phyloP scores from a whole-genome alignment of 2,329 filamentous ascomycete species.

The Fusarium xylarioides region DNA sequence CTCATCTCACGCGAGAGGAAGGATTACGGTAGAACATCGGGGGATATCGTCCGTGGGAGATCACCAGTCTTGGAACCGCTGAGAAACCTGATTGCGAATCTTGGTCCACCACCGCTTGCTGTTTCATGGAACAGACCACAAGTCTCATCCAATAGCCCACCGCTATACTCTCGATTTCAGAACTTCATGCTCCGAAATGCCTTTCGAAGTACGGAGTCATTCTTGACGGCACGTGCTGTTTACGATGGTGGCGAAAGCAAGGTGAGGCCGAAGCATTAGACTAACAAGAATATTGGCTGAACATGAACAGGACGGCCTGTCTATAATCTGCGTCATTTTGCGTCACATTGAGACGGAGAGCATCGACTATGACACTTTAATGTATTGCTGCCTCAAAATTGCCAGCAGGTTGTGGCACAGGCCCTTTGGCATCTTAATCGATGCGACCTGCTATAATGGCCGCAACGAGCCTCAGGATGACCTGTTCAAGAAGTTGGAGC shows the following conservation, averaged over 20 bases:
- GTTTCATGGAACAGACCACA: conserved; percentile 75
- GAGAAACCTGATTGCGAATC: conserved; percentile 69
- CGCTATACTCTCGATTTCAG: conserved; percentile 73
- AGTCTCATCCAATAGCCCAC: conserved; percentile 70
- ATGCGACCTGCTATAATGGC: conserved; percentile 76
- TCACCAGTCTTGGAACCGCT: conserved; percentile 69
- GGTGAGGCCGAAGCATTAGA: conserved; percentile 46
- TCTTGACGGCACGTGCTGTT: conserved; percentile 70
- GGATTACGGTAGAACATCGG: conserved; percentile 64
- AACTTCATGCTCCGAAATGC: conserved; percentile 78
- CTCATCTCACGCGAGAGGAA: conserved; percentile 68
- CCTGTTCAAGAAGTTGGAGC: conserved; percentile 69
- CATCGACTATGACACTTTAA: conserved; percentile 71
- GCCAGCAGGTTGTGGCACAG: conserved; percentile 76
- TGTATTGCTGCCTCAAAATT: conserved; percentile 77
- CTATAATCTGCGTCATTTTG: conserved; percentile 74
- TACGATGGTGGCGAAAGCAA: conserved; percentile 78
- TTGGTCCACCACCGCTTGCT: conserved; percentile 73
- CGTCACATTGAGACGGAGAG: conserved; percentile 72
- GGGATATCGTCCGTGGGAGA: conserved; percentile 60
- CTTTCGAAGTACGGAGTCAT: conserved; percentile 70
- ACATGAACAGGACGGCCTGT: conserved; percentile 66
- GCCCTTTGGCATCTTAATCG: conserved; percentile 73
- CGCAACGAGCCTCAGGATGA: conserved; percentile 72
- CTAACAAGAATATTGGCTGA: conserved; percentile 11